Conservation (phyloP, 257 asterid species). For the Ajuga chamaepitys region DNA sequence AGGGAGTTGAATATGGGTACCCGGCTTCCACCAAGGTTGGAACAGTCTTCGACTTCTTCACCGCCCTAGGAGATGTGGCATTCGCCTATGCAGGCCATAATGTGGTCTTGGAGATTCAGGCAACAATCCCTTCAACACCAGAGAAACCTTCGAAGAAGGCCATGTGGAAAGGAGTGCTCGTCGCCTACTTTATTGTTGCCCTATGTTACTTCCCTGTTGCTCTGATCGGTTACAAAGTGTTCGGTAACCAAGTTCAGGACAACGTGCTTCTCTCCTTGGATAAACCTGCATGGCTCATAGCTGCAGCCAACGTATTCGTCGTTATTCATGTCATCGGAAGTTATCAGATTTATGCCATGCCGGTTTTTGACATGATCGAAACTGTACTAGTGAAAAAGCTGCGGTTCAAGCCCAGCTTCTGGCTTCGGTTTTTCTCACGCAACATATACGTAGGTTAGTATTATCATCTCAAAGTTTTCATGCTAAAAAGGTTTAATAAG, state of each 20-base stretch:
- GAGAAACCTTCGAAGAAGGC: slow-evolving; percentile 34
- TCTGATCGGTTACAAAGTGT: slow-evolving; percentile 23
- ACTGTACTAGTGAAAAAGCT: slow-evolving; percentile 32
- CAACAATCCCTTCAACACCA: slow-evolving; percentile 30
- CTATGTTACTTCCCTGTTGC: slow-evolving; percentile 39
- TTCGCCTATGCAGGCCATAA: slow-evolving; percentile 37
- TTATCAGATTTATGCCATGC: slow-evolving; percentile 38
- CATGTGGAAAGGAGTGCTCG: slow-evolving; percentile 36
- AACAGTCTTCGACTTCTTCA: slow-evolving; percentile 29
- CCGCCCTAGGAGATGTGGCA: slow-evolving; percentile 27
- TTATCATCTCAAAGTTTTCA: neutral
- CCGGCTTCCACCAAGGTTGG: slow-evolving; percentile 12
- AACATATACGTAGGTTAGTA: slow-evolving; percentile 33
- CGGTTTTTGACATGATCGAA: slow-evolving; percentile 48
- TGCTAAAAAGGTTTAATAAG: neutral
- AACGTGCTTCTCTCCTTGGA: slow-evolving; percentile 29
- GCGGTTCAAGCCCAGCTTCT: slow-evolving; percentile 29
- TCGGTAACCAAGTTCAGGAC: slow-evolving; percentile 28
- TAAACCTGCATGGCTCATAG: slow-evolving; percentile 34
- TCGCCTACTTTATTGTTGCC: slow-evolving; percentile 29
- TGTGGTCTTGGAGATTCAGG: slow-evolving; percentile 35
- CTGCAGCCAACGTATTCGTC: slow-evolving; percentile 32
- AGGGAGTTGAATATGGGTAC: slow-evolving; percentile 26
- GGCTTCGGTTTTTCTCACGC: slow-evolving; percentile 24
- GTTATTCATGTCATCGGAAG: slow-evolving; percentile 27